These are phyloP conservation scores for Carallia brachiata DNA, from an alignment of 345 rosid species.

Conservation along the genomic window DNA sequence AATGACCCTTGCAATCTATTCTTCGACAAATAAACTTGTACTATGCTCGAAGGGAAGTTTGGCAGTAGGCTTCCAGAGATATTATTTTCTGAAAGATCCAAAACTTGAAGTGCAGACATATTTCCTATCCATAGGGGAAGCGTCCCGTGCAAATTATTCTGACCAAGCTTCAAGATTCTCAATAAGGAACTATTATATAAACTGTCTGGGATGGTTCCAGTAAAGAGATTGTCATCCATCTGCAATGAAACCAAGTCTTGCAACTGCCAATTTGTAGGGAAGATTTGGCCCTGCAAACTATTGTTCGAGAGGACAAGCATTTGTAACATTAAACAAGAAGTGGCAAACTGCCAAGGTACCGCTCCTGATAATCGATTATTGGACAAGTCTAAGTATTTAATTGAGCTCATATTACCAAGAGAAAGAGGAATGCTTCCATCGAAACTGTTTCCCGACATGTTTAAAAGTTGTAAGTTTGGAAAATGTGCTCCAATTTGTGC, in stretches of 20 bases:
- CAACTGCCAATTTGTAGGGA: background rate
- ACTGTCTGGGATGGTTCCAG: background rate
- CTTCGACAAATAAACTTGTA: constrained; percentile 3
- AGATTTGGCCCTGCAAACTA: constrained; percentile 22
- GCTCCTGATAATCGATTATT: constrained; percentile 19
- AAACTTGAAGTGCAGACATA: background rate
- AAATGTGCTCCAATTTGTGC: constrained; percentile 3
- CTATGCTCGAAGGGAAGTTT: background rate
- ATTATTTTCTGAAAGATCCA: constrained; percentile 9
- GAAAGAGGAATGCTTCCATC: constrained; percentile 28
- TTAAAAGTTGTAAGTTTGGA: background rate
- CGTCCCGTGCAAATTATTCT: background rate
- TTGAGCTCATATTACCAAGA: constrained; percentile 2
- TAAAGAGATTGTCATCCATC: constrained; percentile 11
- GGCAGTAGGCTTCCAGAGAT: constrained; percentile 5
- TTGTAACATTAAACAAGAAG: background rate
- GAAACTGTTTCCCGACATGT: constrained; percentile 19
- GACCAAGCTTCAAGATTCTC: background rate
- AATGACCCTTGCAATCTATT: constrained; percentile 8
- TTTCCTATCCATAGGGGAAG: background rate
- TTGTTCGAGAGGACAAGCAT: constrained; percentile 22
- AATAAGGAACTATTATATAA: background rate
- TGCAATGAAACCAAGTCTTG: background rate
- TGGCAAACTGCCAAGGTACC: background rate
- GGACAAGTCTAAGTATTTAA: constrained; percentile 15